A percentile compares a stretch with the other conserved stretches of the same genome.
phyloP scores from a whole-genome alignment of 805 yeast genomes.

The Starmera pachycereana region DNA sequence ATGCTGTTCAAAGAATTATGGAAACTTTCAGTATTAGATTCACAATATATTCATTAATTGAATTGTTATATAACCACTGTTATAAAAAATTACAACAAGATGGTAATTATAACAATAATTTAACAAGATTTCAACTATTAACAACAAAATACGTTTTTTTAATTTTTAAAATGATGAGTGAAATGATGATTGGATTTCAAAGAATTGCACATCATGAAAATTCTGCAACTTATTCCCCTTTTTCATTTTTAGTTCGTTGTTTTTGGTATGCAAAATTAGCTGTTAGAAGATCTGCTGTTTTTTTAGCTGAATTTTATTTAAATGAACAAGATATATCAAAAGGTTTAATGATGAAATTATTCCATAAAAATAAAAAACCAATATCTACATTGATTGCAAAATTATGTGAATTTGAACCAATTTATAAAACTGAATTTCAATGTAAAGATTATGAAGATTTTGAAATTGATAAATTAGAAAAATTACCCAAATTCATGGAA shows the following conservation, averaged over 20 bases:
- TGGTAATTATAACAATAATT: background rate
- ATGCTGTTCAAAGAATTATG: background rate
- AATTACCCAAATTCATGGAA: background rate
- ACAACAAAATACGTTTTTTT: background rate
- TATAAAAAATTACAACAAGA: background rate
- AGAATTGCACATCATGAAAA: constrained; percentile 1
- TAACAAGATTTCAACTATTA: background rate
- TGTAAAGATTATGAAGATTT: constrained; percentile 1
- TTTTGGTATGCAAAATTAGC: background rate
- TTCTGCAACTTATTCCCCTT: background rate
- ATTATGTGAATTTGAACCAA: background rate
- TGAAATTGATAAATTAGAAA: background rate
- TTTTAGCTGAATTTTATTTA: background rate
- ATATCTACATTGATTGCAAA: too few relatives aligned
- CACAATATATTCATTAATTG: background rate
- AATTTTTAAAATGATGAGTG: background rate
- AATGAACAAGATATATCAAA: too few relatives aligned
- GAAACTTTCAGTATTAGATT: background rate
- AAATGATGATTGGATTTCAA: background rate
- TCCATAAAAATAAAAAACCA: too few relatives aligned
- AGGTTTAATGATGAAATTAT: too few relatives aligned
- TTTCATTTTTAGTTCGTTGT: background rate
- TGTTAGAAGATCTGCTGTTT: background rate
- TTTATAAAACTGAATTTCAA: background rate
- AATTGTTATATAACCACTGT: background rate